Base-by-base conservation (phyloP, 805 yeast genomes). In the Pachysolen tannophilus region DNA sequence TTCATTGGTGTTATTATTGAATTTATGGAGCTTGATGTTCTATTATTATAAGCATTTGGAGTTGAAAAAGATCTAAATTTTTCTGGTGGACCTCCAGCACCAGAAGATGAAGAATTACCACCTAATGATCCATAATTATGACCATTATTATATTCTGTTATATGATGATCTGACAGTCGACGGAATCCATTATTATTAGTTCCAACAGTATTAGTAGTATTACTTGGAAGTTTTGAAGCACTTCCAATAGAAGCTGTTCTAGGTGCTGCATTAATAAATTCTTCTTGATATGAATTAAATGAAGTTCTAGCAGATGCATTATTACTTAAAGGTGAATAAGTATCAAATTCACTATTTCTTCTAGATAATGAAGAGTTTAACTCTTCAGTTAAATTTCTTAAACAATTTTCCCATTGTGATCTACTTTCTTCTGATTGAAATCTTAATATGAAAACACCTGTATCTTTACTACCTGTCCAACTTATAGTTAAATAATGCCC, bases 391-490 rank as follows among this genome's bases (percentile, higher is more conserved):
- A 76, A 55, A 31, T 54, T 58, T 40, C 78, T 69, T 42, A 82
- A 65, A 42, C 86, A 72, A 2, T 63, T 53, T 39, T 75, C 85
- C 97, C 97, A 92, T 54, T 81, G 90, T 39, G 69, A 71, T 43
- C 94, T 67, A 13, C 69, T 67, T 54, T 92, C 97, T 49, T 88
- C 97, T 34, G 81, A 81, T 41, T 81, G 72, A 57, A 86, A 86
- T 38, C 84, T 71, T 52, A 92, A 68, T 13, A 86, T 74, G 47
- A 92, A 87, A 14, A 84, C 76, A 10, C 95, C 96, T 20, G 83
- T 78, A 44, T 88, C 97, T 48, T 76, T 78, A 34, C 80, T 76
- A 7, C 95, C 92, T n/a, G 78, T 75, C 92, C 92, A 83, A 11
- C 83, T 72, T 8, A 82, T 70, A 25, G 79, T 72, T 44, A 82